Conservation (phyloP, 768 basidiomycete genomes). For the Pleurotus cornucopiae region DNA sequence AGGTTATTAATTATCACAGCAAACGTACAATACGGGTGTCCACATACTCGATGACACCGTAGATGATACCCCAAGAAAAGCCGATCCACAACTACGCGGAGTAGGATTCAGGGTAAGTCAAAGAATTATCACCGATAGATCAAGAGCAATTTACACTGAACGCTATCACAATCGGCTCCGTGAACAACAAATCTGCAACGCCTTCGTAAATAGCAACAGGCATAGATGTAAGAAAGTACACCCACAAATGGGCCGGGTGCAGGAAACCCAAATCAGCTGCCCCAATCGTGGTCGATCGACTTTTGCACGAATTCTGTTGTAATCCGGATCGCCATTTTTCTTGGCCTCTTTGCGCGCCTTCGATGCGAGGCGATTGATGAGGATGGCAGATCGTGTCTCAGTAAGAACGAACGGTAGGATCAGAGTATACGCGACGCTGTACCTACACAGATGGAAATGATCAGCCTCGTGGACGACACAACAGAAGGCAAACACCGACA, state of each 20-base stretch:
- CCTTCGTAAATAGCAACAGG: no score
- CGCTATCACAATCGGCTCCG: slow-evolving; percentile 71
- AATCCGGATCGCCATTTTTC: slow-evolving; percentile 47
- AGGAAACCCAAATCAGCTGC: slow-evolving; percentile 65
- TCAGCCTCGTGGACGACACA: background rate
- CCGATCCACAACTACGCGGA: slow-evolving; percentile 58
- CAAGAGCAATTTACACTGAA: slow-evolving; percentile 51
- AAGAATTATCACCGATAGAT: no score
- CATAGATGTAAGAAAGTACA: slow-evolving; percentile 8
- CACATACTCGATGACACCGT: slow-evolving; percentile 48
- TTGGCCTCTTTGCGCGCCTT: slow-evolving; percentile 62
- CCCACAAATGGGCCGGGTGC: slow-evolving; percentile 69
- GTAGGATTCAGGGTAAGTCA: background rate
- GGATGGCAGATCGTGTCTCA: slow-evolving; percentile 74
- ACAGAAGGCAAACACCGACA: slow-evolving; percentile 35
- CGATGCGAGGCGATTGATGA: slow-evolving; percentile 65
- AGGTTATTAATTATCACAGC: background rate
- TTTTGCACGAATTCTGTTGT: slow-evolving; percentile 32
- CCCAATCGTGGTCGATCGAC: slow-evolving; percentile 46
- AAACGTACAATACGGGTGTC: background rate
- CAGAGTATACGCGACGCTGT: slow-evolving; percentile 39
- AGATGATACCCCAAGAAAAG: slow-evolving; percentile 75
- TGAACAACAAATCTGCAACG: slow-evolving; percentile 52
- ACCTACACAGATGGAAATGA: background rate
- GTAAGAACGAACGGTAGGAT: slow-evolving; percentile 51